Evolutionary conservation across 1,284 basidiomycete species (phyloP).

Genomic region (Spongiforma sp.): DNA sequence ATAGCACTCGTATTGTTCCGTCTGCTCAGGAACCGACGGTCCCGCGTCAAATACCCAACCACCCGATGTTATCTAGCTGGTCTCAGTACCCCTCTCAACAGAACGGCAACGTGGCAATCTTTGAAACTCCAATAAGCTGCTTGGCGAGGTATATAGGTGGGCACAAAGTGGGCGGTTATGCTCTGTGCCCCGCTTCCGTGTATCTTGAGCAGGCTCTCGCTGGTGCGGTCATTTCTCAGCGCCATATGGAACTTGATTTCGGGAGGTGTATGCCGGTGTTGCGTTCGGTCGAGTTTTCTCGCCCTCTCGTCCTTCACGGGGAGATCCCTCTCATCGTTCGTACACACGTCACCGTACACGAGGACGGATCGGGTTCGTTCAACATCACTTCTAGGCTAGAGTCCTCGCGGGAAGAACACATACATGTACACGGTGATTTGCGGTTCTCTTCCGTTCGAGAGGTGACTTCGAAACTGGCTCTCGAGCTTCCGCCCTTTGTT

Average conservation of each 20-base stretch:
- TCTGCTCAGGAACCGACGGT: neutral
- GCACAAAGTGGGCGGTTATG: slow-evolving; percentile 60
- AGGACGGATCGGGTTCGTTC: slow-evolving; percentile 49
- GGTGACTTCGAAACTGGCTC: slow-evolving; percentile 45
- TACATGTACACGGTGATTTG: slow-evolving; percentile 57
- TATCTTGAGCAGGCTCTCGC: slow-evolving; percentile 63
- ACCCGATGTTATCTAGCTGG: slow-evolving; percentile 50
- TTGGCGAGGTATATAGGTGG: slow-evolving; percentile 56
- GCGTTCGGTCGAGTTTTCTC: slow-evolving; percentile 51
- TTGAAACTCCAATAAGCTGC: slow-evolving; percentile 55
- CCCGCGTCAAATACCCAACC: slow-evolving; percentile 28
- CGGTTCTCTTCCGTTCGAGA: slow-evolving; percentile 38
- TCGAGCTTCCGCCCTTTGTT: slow-evolving; percentile 41
- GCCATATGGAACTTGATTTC: slow-evolving; percentile 35
- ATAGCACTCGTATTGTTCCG: slow-evolving; percentile 28
- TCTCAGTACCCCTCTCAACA: slow-evolving; percentile 46
- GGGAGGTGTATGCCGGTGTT: slow-evolving; percentile 46
- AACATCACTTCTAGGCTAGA: slow-evolving; percentile 46
- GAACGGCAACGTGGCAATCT: slow-evolving; percentile 50
- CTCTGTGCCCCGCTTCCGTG: slow-evolving; percentile 72
- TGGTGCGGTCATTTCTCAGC: slow-evolving; percentile 44
- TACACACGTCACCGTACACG: slow-evolving; percentile 45
- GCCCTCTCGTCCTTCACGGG: slow-evolving; percentile 55
- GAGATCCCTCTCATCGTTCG: slow-evolving; percentile 42
- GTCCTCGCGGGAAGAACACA: slow-evolving; percentile 37